Evolutionary conservation across 2,329 filamentous ascomycete species (phyloP), one percentile per base, ranked within the genome.

Genomic region (Fusarium sp.): DNA sequence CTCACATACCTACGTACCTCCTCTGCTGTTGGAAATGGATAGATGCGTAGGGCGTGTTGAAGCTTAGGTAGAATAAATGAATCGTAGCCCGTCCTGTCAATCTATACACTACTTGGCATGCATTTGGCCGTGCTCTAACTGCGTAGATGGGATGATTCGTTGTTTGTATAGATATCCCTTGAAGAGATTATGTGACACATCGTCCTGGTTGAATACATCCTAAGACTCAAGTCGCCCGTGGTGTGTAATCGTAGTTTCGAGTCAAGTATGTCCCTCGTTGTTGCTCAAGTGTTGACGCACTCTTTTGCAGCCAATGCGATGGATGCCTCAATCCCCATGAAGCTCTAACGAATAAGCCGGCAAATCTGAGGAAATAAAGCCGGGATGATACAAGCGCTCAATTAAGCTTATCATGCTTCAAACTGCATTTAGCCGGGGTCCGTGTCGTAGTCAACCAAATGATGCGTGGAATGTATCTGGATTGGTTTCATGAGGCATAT

Each of bases 361-460:
- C 12, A 29, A 31, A 46, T 22, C 22, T 9, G 24, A 31, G 55
- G 40, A 62, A 62, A 46, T 55, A 70, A 70, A 17, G 42, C 22
- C 42, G 24, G 68, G 36, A 66, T 60, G 22, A 46, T 44, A 71
- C 49, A 42, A 53, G 46, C 46, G 27, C 42, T 51, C 27, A 53
- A 58, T 62, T 71, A 67, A 71, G 68, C 69, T 68, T 67, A 62
- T 56, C 59, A 35, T 38, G 46, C 29, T 46, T 51, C 56, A 46
- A 36, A 51, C 27, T 35, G 36, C 35, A 27, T 62, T 67, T 61
- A 67, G 12, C 58, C 63, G 53, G 62, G 14, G 20, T 40, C 31
- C 14, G 35, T 31, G 20, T 61, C 20, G 58, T 44, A 46, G 33
- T 49, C 17, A 33, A 17, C 20, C 5, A 61, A 49, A 22, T 24